Base-by-base conservation (phyloP, 2,329 filamentous ascomycete species). In the Colletotrichum zoysiae region DNA sequence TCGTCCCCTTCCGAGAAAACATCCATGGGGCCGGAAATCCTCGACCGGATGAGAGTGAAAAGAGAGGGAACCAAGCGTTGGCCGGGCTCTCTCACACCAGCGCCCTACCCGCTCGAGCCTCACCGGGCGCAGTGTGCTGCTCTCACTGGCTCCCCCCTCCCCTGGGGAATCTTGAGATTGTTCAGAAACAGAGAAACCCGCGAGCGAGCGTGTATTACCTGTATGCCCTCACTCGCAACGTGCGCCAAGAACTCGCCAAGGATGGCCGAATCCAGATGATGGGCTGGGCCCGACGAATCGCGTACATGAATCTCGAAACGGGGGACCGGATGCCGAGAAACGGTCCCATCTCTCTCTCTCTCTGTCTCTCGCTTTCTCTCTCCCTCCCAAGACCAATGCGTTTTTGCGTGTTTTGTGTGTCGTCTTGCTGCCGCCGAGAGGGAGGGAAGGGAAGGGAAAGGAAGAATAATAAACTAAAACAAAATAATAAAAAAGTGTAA, bases 181-280 rank as follows among this genome's bases (percentile, higher is more conserved):
- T 53, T 6, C 26, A 33, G 33, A 53, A 63, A n/a, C 56, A 48
- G 42, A 60, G n/a, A 60, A 60, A 60, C 5, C 40, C 26, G 30
- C 61, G 61, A 63, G 48, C 48, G 35, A 23, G 60, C 20, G n/a
- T n/a, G 35, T 20, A 16, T 6, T 18, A 5, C 35, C 35, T 18
- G 23, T 30, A 40, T 30, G 18, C 53, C 23, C 65, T 67, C 59
- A 40, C 53, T 72, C 55, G 55, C 70, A 70, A 70, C 70, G 70
- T 72, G 65, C 59, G 65, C 65, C 70, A 71, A 71, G 69, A 51
- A 56, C 9, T 35, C 59, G 65, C 65, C 69, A 72, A 72, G 69
- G 51, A 65, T 20, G 35, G 44, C 65, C 65, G 70, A 72, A 23
- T 69, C 60, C 59, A 70, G 70, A 72, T 70, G 70, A 72, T 61